These are phyloP conservation scores for Erysimum cheiranthoides DNA, from an alignment of 345 rosid species.

Conservation along the genomic window DNA sequence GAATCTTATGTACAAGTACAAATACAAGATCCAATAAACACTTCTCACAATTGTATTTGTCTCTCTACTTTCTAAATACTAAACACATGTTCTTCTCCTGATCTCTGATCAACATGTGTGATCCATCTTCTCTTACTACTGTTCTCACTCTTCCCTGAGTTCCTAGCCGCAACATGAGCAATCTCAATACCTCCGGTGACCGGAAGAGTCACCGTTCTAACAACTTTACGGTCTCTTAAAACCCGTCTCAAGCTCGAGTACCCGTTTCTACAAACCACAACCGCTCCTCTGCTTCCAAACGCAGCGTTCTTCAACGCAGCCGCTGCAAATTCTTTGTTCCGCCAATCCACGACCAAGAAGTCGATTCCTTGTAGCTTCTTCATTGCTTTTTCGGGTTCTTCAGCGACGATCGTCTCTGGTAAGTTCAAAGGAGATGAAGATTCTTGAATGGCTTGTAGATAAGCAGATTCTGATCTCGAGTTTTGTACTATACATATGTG, in stretches of 20 bases:
- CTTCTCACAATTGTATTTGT: background rate
- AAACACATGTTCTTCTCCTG: constrained; percentile 87
- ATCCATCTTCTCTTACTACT: constrained; percentile 62
- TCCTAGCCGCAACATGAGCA: constrained; percentile 70
- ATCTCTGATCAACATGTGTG: constrained; percentile 71
- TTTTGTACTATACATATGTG: constrained; percentile 83
- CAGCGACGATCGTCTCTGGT: constrained; percentile 58
- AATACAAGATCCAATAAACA: constrained; percentile 29
- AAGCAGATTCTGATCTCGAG: constrained; percentile 58
- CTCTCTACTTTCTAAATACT: constrained; percentile 30
- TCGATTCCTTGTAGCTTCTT: constrained; percentile 61
- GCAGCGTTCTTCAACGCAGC: constrained; percentile 61
- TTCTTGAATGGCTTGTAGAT: constrained; percentile 52
- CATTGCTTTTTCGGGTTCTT: constrained; percentile 62
- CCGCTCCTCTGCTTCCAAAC: constrained; percentile 73
- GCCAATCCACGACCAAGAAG: constrained; percentile 84
- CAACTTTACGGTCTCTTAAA: constrained; percentile 57
- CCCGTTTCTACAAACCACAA: constrained; percentile 84
- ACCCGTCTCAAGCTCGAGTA: constrained; percentile 63
- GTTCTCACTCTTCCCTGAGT: constrained; percentile 45
- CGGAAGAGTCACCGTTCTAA: constrained; percentile 80
- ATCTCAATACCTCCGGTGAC: constrained; percentile 89
- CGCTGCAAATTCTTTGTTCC: constrained; percentile 51
- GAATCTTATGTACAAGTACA: constrained; percentile 31
- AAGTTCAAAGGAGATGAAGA: constrained; percentile 29